Evolutionary conservation across 495 filamentous ascomycete species (phyloP), one percentile per base, ranked within the genome.

Genomic region (Geoglossum glabrum): DNA sequence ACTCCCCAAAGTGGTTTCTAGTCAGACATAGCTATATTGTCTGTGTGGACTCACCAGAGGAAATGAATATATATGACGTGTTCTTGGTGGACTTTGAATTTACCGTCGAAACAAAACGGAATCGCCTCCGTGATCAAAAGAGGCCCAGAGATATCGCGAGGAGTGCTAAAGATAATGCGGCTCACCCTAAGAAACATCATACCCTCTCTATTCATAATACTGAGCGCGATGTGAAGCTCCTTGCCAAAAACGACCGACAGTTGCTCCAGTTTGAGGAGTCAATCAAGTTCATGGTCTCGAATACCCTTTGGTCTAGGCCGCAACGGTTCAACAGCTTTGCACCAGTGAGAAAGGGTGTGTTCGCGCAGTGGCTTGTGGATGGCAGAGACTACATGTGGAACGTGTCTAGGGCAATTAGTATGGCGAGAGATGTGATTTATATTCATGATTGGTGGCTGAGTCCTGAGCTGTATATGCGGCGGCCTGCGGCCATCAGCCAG

Each of bases 381-480:
- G 92, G 86, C 15, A 79, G 92, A 54, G 92, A 99, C 65, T 90
- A 97, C 70, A 97, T 97, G 90, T 99, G 92, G 92, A 90, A 95
- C 63, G 90, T 97, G 7, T 95, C 88, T 6, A 80, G 92, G 55
- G 92, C 92, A 1, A 96, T 99, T 68, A 95, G 84, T 67, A 95
- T 95, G 81, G 92, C 92, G 11, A 87, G 87, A 65, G 93, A 99
- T 73, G 92, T 99, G 38, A 88, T 99, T 60, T 97, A 97, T 69
- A 99, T 99, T 55, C 92, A 99, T 67, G 92, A 96, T 67, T 99
- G 92, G 92, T 99, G 92, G 92, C 66, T 99, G 57, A 95, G 86
- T 62, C 92, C 92, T 5, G 92, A 99, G 68, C 70, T 99, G 27
- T 99, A 99, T 70, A 84, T 99, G 82, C 80, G 92, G 43, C 79